phyloP scores from a whole-genome alignment of 371 early-diverging fungal genomes.

The Mucor racemosus region DNA sequence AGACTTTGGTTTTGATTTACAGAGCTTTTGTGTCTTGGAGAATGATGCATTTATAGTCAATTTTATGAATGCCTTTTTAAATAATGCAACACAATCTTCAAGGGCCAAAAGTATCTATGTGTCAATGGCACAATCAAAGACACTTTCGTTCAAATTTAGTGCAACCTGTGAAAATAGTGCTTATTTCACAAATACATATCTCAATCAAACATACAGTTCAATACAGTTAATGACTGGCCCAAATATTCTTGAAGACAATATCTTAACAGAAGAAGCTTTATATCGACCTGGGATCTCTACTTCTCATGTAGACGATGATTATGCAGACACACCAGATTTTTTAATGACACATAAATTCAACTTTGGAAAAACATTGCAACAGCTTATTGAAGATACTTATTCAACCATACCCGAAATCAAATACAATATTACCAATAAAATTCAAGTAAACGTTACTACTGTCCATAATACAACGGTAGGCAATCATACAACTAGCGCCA shows the following conservation, averaged over 20 bases:
- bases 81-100: constrained; percentile 26
- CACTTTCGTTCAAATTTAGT: constrained; percentile 14
- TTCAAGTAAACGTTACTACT: constrained; percentile 13
- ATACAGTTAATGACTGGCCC: constrained; percentile 24
- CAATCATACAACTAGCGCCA: constrained; percentile 6
- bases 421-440: constrained; percentile 11
- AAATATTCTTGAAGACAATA: background rate
- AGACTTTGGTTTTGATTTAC: constrained; percentile 33
- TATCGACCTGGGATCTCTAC: constrained; percentile 29
- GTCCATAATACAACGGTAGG: constrained; percentile 12
- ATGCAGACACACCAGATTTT: constrained; percentile 29
- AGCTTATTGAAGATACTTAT: constrained; percentile 23
- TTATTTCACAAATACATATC: constrained; percentile 12
- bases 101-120: constrained; percentile 24
- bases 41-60: constrained; percentile 25
- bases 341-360: constrained; percentile 25
- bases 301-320: constrained; percentile 30
- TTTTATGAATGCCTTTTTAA: constrained; percentile 31
- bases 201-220: constrained; percentile 17
- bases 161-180: background rate
- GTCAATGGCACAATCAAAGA: constrained; percentile 21
- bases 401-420: constrained; percentile 15
- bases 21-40: constrained; percentile 25
- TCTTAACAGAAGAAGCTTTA: constrained; percentile 1
- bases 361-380: constrained; percentile 18